Conservation (phyloP, 768 basidiomycete genomes). For the Boletus rubescentipes region DNA sequence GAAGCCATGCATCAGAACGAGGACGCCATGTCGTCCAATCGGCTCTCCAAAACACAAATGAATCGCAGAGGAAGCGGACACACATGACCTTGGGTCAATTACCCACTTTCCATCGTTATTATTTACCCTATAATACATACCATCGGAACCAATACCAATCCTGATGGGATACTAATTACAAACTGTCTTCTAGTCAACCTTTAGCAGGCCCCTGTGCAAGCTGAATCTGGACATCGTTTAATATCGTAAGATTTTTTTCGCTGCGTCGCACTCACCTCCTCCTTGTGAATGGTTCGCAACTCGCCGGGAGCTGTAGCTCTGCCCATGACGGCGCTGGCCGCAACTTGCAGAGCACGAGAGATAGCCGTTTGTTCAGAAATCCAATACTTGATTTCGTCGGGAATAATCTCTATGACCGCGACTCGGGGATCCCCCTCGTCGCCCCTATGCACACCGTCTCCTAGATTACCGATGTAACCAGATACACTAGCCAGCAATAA, state of each 20-base stretch:
- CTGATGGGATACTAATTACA: not conserved
- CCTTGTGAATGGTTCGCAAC: constrained; percentile 66
- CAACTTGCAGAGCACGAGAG: constrained; percentile 59
- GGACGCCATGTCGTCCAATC: constrained; percentile 66
- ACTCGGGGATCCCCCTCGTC: constrained; percentile 77
- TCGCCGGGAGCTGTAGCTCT: constrained; percentile 70
- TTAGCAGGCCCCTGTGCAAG: constrained; percentile 10
- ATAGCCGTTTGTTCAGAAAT: constrained; percentile 59
- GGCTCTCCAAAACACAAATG: constrained; percentile 43
- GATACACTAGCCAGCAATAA: constrained; percentile 41
- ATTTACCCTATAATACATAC: constrained; percentile 14
- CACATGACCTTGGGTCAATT: not conserved
- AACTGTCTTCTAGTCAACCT: constrained; percentile 6
- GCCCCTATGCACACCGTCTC: constrained; percentile 84
- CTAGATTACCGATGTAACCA: constrained; percentile 86
- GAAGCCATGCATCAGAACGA: constrained; percentile 79
- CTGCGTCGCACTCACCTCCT: constrained; percentile 54
- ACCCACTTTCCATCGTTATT: not conserved
- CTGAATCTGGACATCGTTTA: constrained; percentile 17
- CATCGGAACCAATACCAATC: constrained; percentile 8
- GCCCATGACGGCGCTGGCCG: constrained; percentile 59
- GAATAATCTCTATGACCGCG: constrained; percentile 73
- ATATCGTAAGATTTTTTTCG: not conserved
- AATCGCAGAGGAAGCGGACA: constrained; percentile 20
- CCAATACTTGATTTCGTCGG: constrained; percentile 83